Percentiles rank a stretch among this genome's conserved stretches.
phyloP scores from a whole-genome alignment of 805 yeast genomes.

The Teunomyces tritomae region DNA sequence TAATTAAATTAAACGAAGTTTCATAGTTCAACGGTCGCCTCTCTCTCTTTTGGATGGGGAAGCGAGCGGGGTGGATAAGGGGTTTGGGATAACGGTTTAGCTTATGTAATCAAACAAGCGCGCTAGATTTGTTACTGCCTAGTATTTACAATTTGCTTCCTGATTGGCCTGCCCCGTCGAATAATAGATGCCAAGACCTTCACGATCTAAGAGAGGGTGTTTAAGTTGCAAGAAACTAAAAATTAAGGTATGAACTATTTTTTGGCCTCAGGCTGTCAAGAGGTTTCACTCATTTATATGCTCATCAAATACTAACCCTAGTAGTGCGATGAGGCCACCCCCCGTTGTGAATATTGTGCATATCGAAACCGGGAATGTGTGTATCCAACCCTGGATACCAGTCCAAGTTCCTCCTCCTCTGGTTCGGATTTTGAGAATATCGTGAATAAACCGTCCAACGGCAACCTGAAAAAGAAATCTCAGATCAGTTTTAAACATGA shows the following conservation, averaged over 20 bases:
- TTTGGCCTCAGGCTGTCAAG: too few species aligned
- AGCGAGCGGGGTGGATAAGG: too few species aligned
- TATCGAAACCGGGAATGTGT: conserved; percentile 25
- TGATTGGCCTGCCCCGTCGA: background rate
- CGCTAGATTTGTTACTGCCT: background rate
- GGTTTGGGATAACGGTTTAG: too few species aligned
- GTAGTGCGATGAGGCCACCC: conserved; percentile 31
- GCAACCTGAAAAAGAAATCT: background rate
- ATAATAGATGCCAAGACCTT: background rate
- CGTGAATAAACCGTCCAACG: background rate
- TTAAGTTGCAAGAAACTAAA: conserved; percentile 28
- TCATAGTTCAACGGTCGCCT: too few species aligned
- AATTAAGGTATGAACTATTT: conserved; percentile 22
- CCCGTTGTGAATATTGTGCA: conserved; percentile 32
- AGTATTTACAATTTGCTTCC: background rate
- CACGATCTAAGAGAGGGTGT: conserved; percentile 26
- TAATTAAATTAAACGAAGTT: too few species aligned
- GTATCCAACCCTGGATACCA: conserved; percentile 14
- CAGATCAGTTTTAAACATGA: background rate
- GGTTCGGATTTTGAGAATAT: background rate
- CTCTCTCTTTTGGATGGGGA: too few species aligned
- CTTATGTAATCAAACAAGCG: background rate
- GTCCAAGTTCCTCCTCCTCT: background rate
- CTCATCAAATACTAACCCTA: conserved; percentile 12
- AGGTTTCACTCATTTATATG: conserved; percentile 8